These are phyloP conservation scores for Durotheca rogersii DNA, from an alignment of 495 filamentous ascomycete species.

Conservation along the genomic window DNA sequence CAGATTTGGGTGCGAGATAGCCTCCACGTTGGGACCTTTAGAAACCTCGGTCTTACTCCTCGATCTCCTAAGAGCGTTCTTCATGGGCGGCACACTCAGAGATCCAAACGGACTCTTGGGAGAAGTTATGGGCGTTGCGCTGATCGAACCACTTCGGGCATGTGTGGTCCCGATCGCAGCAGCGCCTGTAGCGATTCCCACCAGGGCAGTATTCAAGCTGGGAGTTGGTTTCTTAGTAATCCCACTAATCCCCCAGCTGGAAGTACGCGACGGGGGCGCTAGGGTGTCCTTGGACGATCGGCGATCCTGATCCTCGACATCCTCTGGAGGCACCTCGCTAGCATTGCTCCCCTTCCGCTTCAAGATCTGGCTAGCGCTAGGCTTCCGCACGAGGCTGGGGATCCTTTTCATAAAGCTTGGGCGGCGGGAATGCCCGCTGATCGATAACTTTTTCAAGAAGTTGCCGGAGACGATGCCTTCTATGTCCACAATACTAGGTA, in stretches of 20 bases:
- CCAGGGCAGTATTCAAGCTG: slow-evolving; percentile 63
- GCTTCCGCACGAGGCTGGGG: slow-evolving; percentile 58
- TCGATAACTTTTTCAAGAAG: slow-evolving; percentile 62
- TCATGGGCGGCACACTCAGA: slow-evolving; percentile 46
- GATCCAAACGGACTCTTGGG: slow-evolving; percentile 48
- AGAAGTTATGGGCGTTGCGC: slow-evolving; percentile 52
- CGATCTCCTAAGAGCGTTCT: slow-evolving; percentile 57
- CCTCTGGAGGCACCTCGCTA: slow-evolving; percentile 42
- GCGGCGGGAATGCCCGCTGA: slow-evolving; percentile 51
- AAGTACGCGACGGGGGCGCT: slow-evolving; percentile 53
- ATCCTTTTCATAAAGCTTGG: slow-evolving; percentile 47
- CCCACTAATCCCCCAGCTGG: slow-evolving; percentile 50
- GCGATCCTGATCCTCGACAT: slow-evolving; percentile 36
- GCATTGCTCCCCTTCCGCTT: slow-evolving; percentile 49
- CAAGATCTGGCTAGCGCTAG: slow-evolving; percentile 46
- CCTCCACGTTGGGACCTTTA: slow-evolving; percentile 37
- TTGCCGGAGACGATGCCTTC: slow-evolving; percentile 59
- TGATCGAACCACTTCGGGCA: slow-evolving; percentile 59
- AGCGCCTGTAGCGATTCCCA: slow-evolving; percentile 61
- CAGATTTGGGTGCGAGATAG: slow-evolving; percentile 36
- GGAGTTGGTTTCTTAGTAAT: slow-evolving; percentile 58
- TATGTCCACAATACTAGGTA: slow-evolving; percentile 58
- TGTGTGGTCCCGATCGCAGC: slow-evolving; percentile 61
- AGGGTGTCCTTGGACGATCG: slow-evolving; percentile 55
- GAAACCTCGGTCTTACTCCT: slow-evolving; percentile 78